A percentile compares a stretch with the other conserved stretches of the same genome.
Conservation (phyloP, 306 rosid species). For the Pyrus betulifolia region DNA sequence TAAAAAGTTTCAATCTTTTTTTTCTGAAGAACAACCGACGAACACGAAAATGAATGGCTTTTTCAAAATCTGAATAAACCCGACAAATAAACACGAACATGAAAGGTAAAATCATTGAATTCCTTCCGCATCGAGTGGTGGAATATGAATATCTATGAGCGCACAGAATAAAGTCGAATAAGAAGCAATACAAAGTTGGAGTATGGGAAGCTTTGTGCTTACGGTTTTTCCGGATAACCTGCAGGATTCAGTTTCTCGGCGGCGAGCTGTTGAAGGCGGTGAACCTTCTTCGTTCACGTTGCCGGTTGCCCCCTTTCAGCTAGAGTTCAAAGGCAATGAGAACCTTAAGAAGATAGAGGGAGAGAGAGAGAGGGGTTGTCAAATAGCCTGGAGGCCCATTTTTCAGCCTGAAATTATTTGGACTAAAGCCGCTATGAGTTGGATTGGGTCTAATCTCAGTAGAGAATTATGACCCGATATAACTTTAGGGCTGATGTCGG, state of each 20-base stretch:
- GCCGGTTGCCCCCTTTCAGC: neutral
- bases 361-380: neutral
- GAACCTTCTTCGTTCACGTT: neutral
- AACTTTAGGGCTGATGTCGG: neutral
- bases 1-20: neutral
- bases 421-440: neutral
- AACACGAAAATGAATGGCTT: neutral
- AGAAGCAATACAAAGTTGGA: neutral
- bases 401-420: neutral
- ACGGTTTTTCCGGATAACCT: neutral
- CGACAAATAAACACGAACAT: neutral
- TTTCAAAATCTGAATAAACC: neutral
- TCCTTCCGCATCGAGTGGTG: neutral
- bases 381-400: neutral
- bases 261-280: neutral
- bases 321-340: neutral
- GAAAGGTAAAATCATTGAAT: neutral
- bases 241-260: neutral
- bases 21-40: neutral
- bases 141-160: neutral
- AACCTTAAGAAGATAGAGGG: no score
- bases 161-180: neutral
- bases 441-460: neutral
- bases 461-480: neutral
- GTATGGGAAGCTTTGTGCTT: neutral